Percentiles rank a stretch among this genome's conserved stretches.
These are phyloP conservation scores for Tremella fuciformis DNA, from an alignment of 768 basidiomycete species.

Conservation along the genomic window DNA sequence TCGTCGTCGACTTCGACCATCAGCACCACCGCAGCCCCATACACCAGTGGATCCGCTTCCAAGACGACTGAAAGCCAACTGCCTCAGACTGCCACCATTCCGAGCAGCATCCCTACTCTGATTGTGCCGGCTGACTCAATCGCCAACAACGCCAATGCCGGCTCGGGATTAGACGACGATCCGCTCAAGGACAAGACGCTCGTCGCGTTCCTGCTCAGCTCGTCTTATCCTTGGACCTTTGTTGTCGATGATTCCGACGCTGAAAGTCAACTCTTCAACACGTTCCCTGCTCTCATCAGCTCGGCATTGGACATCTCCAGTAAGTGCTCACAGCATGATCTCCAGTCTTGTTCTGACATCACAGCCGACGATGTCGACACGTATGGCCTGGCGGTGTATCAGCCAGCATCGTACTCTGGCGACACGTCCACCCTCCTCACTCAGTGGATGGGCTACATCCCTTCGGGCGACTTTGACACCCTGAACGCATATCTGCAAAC, in stretches of 20 bases:
- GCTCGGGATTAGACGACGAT: constrained; percentile 26
- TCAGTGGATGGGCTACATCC: constrained; percentile 70
- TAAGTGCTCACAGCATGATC: not conserved
- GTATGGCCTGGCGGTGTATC: constrained; percentile 67
- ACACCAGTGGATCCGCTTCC: constrained; percentile 1
- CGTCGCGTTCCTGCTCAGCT: constrained; percentile 45
- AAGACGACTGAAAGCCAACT: constrained; percentile 15
- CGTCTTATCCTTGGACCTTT: constrained; percentile 48
- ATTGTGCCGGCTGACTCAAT: constrained; percentile 49
- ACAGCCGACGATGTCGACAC: constrained; percentile 54
- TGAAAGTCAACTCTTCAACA: constrained; percentile 73
- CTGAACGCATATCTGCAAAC: constrained; percentile 67
- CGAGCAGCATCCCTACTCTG: constrained; percentile 47
- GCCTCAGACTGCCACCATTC: constrained; percentile 45
- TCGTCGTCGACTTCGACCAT: constrained; percentile 7
- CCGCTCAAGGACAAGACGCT: constrained; percentile 39
- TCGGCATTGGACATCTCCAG: constrained; percentile 55
- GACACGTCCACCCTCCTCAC: constrained; percentile 64
- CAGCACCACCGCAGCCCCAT: not conserved
- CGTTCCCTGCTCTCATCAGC: constrained; percentile 60
- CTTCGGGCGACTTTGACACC: constrained; percentile 57
- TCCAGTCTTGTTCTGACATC: not conserved
- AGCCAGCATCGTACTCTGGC: constrained; percentile 61
- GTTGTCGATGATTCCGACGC: constrained; percentile 59
- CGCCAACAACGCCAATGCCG: constrained; percentile 35